A percentile compares a stretch with the other conserved stretches of the same genome.
Conservation (phyloP, 1,284 basidiomycete species). For the Cryptococcus hybrid region DNA sequence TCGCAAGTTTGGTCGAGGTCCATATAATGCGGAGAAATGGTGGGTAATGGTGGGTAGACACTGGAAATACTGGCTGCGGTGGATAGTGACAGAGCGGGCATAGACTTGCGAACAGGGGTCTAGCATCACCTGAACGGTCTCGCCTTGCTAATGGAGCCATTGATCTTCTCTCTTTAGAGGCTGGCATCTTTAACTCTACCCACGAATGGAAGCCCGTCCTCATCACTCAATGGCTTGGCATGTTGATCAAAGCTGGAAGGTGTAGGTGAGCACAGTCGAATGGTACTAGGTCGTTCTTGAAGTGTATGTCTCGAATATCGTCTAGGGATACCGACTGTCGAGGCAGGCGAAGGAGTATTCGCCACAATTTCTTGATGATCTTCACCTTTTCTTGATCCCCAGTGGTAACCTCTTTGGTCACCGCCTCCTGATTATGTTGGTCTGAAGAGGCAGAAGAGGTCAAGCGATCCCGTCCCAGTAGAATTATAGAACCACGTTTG, state of each 20-base stretch:
- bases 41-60: slow-evolving; percentile 37
- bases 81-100: slow-evolving; percentile 27
- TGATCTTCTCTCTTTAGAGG: slow-evolving; percentile 30
- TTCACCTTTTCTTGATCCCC: background rate
- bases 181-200: slow-evolving; percentile 21
- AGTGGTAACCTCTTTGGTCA: background rate
- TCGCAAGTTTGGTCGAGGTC: background rate
- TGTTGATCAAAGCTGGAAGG: slow-evolving; percentile 5
- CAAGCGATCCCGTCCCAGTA: slow-evolving; percentile 12
- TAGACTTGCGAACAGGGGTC: slow-evolving; percentile 29
- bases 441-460: slow-evolving; percentile 7
- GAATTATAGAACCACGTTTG: slow-evolving; percentile 13
- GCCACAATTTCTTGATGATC: slow-evolving; percentile 21
- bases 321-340: slow-evolving; percentile 40
- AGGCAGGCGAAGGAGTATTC: slow-evolving; percentile 37
- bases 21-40: slow-evolving; percentile 12
- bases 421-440: background rate
- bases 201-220: slow-evolving; percentile 37
- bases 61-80: slow-evolving; percentile 17
- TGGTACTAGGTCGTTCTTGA: slow-evolving; percentile 36
- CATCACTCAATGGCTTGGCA: no score
- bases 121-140: background rate
- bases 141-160: slow-evolving; percentile 25
- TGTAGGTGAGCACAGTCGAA: slow-evolving; percentile 35
- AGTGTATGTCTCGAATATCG: slow-evolving; percentile 33